Conservation (phyloP, 768 basidiomycete species). For the Pulveroboletus sp. region DNA sequence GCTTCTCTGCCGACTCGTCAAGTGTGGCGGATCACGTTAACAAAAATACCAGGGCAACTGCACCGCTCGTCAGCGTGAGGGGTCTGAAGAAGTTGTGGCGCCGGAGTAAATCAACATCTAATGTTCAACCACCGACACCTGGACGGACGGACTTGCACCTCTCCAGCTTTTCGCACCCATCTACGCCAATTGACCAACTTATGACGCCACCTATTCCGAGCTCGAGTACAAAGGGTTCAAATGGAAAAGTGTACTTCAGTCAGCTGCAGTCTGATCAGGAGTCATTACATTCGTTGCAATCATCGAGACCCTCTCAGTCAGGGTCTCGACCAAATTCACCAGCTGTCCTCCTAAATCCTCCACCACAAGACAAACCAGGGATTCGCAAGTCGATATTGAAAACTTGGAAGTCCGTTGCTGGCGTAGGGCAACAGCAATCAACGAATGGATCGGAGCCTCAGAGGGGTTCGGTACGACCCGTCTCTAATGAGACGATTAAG, state of each 20-base stretch:
- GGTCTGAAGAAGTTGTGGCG: conserved; percentile 75
- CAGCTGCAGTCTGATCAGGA: conserved; percentile 66
- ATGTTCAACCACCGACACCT: conserved; percentile 35
- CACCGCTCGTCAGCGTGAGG: conserved; percentile 68
- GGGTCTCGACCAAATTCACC: conserved; percentile 28
- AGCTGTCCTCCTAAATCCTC: conserved; percentile 12
- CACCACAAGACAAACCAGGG: conserved; percentile 39
- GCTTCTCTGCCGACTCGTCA: conserved; percentile 75
- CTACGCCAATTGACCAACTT: conserved; percentile 32
- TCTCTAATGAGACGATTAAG: conserved; percentile 33
- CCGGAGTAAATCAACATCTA: conserved; percentile 50
- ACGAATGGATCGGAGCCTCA: conserved; percentile 32
- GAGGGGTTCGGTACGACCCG: conserved; percentile 37
- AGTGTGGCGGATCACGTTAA: conserved; percentile 31
- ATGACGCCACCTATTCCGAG: conserved; percentile 26
- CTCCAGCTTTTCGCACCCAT: conserved; percentile 27
- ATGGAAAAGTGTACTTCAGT: conserved; percentile 34
- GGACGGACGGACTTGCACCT: conserved; percentile 34
- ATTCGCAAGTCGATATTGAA: conserved; percentile 72
- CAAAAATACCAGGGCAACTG: conserved; percentile 24
- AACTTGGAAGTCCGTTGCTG: conserved; percentile 49
- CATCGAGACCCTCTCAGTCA: conserved; percentile 33
- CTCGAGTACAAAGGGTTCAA: conserved; percentile 8
- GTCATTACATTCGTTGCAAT: conserved; percentile 44
- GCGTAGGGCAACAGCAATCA: conserved; percentile 27